These are phyloP conservation scores for Giardia duodenalis DNA, from an alignment of 208 protist genomes.

Conservation along the genomic window DNA sequence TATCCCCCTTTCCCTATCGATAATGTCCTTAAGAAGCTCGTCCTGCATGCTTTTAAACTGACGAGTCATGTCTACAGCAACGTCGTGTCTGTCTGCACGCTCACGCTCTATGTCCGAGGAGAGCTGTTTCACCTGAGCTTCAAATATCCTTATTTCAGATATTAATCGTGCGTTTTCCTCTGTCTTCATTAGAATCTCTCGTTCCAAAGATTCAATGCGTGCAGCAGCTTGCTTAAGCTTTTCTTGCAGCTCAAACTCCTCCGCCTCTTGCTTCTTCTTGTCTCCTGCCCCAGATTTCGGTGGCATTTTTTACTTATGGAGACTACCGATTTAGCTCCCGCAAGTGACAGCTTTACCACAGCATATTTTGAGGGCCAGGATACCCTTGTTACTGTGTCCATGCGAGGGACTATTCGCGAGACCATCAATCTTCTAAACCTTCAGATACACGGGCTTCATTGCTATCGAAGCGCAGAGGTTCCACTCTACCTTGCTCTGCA, in stretches of 20 bases:
- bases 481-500: too few species aligned
- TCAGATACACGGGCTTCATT: too few species aligned
- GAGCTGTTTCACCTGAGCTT: not conserved
- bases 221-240: not conserved
- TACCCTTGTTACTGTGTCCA: too few species aligned
- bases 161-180: conserved; percentile 20
- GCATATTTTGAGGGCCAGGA: too few species aligned
- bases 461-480: too few species aligned
- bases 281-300: not conserved
- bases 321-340: too few species aligned
- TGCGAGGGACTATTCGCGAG: too few species aligned
- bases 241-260: not conserved
- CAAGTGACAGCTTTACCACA: too few species aligned
- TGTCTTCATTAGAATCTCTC: not conserved
- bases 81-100: conserved; percentile 22
- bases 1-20: not conserved
- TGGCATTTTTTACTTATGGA: conserved; percentile 19
- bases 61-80: conserved; percentile 25
- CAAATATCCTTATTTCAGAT: not conserved
- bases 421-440: too few species aligned
- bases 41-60: conserved; percentile 36
- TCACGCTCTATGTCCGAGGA: conserved; percentile 23
- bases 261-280: not conserved
- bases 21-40: conserved; percentile 22
- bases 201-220: not conserved